Conservation (phyloP, 208 protist species). For the Kentomonas sorsogonicus region DNA sequence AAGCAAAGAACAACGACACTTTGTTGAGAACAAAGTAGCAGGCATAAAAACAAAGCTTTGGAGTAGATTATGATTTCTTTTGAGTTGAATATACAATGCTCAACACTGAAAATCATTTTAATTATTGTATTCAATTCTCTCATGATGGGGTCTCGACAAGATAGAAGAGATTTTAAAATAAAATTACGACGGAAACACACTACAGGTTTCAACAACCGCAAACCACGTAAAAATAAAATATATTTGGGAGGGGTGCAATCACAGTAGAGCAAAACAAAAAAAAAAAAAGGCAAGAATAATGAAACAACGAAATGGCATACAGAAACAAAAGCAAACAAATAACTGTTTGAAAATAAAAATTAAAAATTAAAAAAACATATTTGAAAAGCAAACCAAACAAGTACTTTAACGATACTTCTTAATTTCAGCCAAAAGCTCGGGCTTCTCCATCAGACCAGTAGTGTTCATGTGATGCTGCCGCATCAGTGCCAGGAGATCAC, state of each 20-base stretch:
- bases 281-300: too few relatives aligned
- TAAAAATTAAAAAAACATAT: not conserved
- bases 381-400: not conserved
- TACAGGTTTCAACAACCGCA: too few relatives aligned
- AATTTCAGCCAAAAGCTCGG: slow-evolving; percentile 43
- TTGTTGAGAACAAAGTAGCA: too few relatives aligned
- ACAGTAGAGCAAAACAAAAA: slow-evolving; percentile 8
- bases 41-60: too few relatives aligned
- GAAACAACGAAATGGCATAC: slow-evolving; percentile 12
- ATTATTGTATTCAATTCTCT: too few relatives aligned
- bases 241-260: not conserved
- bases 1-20: too few relatives aligned
- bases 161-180: slow-evolving; percentile 1
- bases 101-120: too few relatives aligned
- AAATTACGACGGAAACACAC: too few relatives aligned
- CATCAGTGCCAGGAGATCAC: slow-evolving; percentile 52
- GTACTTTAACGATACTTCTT: slow-evolving; percentile 36
- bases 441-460: slow-evolving; percentile 48
- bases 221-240: too few relatives aligned
- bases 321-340: slow-evolving; percentile 19
- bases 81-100: too few relatives aligned
- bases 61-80: too few relatives aligned
- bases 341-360: not conserved
- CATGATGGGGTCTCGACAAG: too few relatives aligned
- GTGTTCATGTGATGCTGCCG: slow-evolving; percentile 30